Evolutionary conservation across 352 stramenopile genomes (phyloP), one percentile per base, ranked within the genome.

Genomic region (Phytopythium kandeliae): DNA sequence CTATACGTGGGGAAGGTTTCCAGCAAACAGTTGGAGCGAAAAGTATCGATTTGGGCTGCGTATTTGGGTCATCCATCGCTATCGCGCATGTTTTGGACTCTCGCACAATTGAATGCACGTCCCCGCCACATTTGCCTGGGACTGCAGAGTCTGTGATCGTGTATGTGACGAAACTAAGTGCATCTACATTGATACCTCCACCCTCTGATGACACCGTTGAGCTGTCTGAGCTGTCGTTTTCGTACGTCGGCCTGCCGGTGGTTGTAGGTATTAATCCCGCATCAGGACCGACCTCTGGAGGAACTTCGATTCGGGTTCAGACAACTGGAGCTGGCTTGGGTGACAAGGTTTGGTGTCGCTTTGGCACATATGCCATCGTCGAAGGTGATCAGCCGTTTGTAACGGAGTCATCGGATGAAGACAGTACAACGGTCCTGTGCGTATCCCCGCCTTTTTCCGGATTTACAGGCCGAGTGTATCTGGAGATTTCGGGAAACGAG

Each of bases 401-500:
- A 17, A 9, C 24, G 13, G 26, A 11, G 28, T 25, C 24, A 45
- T 17, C 22, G 35, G 33, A 28, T 30, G 25, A 19, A 16, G 3
- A 31, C 26, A 13, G 19, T 24, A n/a, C n/a, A 24, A 16, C 16
- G 10, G 34, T 79, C 1, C 25, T 35, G 7, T 85, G 70, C 15
- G 42, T 10, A 0, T 42, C 60, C 13, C 65, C 67, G 10, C 10
- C 45, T 0, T 25, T 68, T 13, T 17, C 30, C n/a, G 25, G 9
- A 1, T 10, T 12, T 4, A 25, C 40, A 17, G 65, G 61, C 11
- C 41, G 36, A 15, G 62, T 67, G 30, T 48, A 55, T 22, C 41
- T 81, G 8, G 68, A 73, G 37, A 48, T 85, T 0, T 79, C 70
- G 4, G 62, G 55, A 6, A 85, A 85, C 41, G 48, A 62, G 28